A percentile compares a stretch with the other conserved stretches of the same genome.
These are phyloP conservation scores for Raddia distichophylla DNA, from an alignment of 176 grass and related monocot genomes.

Conservation along the genomic window DNA sequence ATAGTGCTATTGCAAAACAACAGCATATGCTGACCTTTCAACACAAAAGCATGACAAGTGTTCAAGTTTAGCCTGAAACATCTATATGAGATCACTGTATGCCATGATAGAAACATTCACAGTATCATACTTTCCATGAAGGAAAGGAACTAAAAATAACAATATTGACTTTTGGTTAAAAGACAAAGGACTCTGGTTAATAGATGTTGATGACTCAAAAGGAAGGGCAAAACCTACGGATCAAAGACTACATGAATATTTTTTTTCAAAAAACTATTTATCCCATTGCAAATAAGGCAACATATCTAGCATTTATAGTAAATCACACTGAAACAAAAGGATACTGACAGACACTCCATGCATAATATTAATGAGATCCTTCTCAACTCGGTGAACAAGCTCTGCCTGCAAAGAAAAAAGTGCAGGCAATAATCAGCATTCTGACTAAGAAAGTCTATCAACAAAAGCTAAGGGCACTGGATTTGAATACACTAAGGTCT, in stretches of 20 bases:
- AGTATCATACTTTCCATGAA: neutral
- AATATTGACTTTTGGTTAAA: neutral
- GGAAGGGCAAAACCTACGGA: neutral
- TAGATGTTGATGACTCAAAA: neutral
- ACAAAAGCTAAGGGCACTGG: slow-evolving; percentile 9
- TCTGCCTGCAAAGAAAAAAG: slow-evolving; percentile 57
- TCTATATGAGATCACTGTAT: neutral
- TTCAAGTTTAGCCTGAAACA: neutral
- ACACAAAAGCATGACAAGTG: neutral
- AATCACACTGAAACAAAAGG: slow-evolving; percentile 53
- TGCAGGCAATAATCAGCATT: slow-evolving; percentile 24
- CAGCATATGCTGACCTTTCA: neutral
- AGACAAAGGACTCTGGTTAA: neutral
- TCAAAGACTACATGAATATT: neutral
- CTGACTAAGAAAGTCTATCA: slow-evolving; percentile 23
- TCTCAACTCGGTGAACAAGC: slow-evolving; percentile 74
- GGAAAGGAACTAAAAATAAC: slow-evolving; percentile 14
- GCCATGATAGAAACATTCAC: neutral
- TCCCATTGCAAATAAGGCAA: slow-evolving; percentile 19
- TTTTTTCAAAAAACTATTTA: neutral
- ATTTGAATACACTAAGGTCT: slow-evolving; percentile 71
- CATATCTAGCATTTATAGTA: slow-evolving; percentile 17
- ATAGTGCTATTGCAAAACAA: neutral
- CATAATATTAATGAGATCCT: slow-evolving; percentile 79
- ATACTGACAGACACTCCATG: slow-evolving; percentile 68